These are phyloP conservation scores for Fusarium goolgardi DNA, from an alignment of 2,329 filamentous ascomycete genomes.

Conservation along the genomic window DNA sequence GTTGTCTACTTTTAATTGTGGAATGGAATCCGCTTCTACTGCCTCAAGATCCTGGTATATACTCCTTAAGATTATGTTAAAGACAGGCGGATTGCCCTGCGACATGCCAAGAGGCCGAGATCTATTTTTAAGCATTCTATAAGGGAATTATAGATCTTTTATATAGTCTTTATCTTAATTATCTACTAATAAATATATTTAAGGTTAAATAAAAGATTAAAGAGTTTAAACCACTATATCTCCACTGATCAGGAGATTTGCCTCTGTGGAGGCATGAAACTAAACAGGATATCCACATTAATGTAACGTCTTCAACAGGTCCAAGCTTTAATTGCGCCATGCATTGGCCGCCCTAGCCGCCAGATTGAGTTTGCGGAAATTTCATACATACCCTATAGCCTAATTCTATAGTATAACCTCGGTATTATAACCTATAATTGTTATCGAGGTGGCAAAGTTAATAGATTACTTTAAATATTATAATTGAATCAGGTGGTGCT, in stretches of 20 bases:
- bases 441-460: too few species aligned
- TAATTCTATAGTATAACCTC: too few species aligned
- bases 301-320: background rate
- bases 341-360: background rate
- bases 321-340: background rate
- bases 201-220: background rate
- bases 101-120: background rate
- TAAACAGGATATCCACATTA: background rate
- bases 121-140: background rate
- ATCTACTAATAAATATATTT: background rate
- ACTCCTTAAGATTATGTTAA: background rate
- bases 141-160: background rate
- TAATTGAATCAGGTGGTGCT: too few species aligned
- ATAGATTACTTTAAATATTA: too few species aligned
- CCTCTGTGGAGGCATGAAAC: background rate
- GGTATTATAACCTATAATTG: too few species aligned
- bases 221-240: background rate
- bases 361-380: background rate
- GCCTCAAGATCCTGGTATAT: background rate
- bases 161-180: background rate
- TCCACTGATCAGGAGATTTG: background rate
- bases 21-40: background rate
- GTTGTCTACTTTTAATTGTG: background rate
- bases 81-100: background rate
- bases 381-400: background rate